Conservation (phyloP, 2,329 filamentous ascomycete genomes). For the Fusarium haematococcum region DNA sequence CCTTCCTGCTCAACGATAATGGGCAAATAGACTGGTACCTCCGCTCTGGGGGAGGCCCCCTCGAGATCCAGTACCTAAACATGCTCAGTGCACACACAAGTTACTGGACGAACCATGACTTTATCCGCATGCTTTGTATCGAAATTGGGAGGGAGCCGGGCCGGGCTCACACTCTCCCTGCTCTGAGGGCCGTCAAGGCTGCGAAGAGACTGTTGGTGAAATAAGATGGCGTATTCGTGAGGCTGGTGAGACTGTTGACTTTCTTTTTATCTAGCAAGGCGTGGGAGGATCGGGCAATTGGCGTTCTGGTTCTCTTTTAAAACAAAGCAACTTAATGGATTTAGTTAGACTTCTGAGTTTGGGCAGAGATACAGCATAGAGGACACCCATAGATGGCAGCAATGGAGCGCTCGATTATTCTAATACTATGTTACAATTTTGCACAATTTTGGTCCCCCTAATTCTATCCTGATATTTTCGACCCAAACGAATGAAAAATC, state of each 20-base stretch:
- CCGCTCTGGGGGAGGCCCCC: conserved; percentile 82
- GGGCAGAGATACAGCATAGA: conserved; percentile 2
- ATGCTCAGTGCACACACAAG: conserved; percentile 96
- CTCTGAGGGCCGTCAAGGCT: conserved; percentile 69
- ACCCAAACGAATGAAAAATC: not conserved
- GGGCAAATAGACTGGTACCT: conserved; percentile 95
- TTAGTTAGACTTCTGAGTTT: conserved; percentile 8
- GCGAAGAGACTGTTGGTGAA: conserved; percentile 53
- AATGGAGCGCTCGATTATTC: conserved; percentile 9
- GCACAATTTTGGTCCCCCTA: conserved; percentile 2
- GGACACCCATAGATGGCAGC: not conserved
- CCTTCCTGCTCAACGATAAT: conserved; percentile 91
- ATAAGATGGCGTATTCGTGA: conserved; percentile 10
- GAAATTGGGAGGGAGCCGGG: conserved; percentile 85
- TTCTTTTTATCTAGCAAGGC: conserved; percentile 4
- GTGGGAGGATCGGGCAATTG: not conserved
- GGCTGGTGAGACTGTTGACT: not conserved
- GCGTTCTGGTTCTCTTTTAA: conserved; percentile 3
- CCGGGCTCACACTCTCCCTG: conserved; percentile 66
- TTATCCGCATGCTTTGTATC: conserved; percentile 89
- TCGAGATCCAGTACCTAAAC: conserved; percentile 96
- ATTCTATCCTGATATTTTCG: not conserved
- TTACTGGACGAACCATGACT: conserved; percentile 90
- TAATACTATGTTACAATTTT: conserved; percentile 23
- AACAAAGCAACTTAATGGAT: not conserved